Base-by-base conservation (phyloP, 1,284 basidiomycete genomes). In the Ustilago bromivora region DNA sequence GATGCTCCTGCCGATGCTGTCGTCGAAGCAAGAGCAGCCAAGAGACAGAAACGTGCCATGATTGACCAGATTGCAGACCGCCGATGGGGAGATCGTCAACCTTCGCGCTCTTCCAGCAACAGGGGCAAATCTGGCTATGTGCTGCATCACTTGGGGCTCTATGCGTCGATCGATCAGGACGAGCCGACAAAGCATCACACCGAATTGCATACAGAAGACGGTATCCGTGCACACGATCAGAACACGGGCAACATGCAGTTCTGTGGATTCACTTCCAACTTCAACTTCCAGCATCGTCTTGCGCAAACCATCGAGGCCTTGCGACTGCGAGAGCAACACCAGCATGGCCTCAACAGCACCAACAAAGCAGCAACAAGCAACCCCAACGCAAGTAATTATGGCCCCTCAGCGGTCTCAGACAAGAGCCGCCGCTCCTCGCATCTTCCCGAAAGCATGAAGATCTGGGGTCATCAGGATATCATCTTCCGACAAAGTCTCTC, bases 241-340 rank as follows among this genome's bases (percentile, higher is more conserved):
- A 68, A 67, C 28, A 77, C 75, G 40, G 75, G 75, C 54, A 77
- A 73, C 55, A 73, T 73, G 71, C 75, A 77, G 41, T 77, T 77
- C 63, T 77, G 73, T 57, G 75, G 75, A 28, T 77, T 77, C 66
- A 77, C 75, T 12, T 78, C 76, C 57, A 78, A 74, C 57, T 78
- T 78, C 38, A 78, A 78, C 58, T 74, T 78, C 35, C 76, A 78
- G 57, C 76, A 78, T 55, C 57, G 76, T 1, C 65, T 78, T n/a
- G 59, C 65, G 3, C 71, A 78, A 56, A 74, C 71, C 17, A 66
- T 78, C 11, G 71, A 78, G 19, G 71, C 76, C 8, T 57, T 78
- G 5, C 57, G 67, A 0, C 47, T 78, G 36, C 76, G 76, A 10
- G 76, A 78, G 47, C 71, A 66, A 23, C 65, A 68, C 47, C 69